Evolutionary conservation across 805 yeast genomes (phyloP), one percentile per base, ranked within the genome.

Genomic region (Candida sonorensis): DNA sequence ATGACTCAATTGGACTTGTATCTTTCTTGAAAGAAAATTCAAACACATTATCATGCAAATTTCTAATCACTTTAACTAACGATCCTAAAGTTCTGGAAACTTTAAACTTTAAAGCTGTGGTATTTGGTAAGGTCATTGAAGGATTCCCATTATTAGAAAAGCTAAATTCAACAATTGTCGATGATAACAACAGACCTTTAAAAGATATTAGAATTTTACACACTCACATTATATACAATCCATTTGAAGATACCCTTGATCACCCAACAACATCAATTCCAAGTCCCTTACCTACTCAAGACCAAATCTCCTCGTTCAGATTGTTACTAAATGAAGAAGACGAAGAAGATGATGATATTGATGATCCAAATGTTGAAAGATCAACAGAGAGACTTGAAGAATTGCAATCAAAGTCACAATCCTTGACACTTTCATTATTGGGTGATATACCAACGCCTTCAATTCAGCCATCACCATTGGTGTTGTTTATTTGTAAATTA

Each of bases 401-500:
- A 13, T 36, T 55, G 15, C 63, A 57, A 22, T 65, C 77, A 1
- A 55, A 63, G 4, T 59, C 77, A 2, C 74, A 74, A 35, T 81
- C 83, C 2, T 49, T 79, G 21, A 69, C 84, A 1, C 54, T 79
- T 29, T 84, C 79, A 44, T 55, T 78, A 38, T 59, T 79, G 27
- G 83, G 83, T 0, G 85, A 79, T 42, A 41, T 79, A 7, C 78
- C 81, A 1, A 61, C 64, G 23, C 75, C 80, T 2, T 68, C 67
- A 14, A 69, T 67, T 16, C 66, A 67, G 40, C 86, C 87, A 0
- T 65, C 75, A 32, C 85, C 80, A 34, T 66, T 63, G 27, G 76
- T 75, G 3, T 50, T 79, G 11, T 80, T 79, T 43, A 67, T 79
- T 3, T 77, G 85, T 45, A 74, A 73, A 40, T 51, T 79, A 41